A percentile compares a stretch with the other conserved stretches of the same genome.
phyloP scores from a whole-genome alignment of 768 basidiomycete genomes.

The Serendipita sp. region DNA sequence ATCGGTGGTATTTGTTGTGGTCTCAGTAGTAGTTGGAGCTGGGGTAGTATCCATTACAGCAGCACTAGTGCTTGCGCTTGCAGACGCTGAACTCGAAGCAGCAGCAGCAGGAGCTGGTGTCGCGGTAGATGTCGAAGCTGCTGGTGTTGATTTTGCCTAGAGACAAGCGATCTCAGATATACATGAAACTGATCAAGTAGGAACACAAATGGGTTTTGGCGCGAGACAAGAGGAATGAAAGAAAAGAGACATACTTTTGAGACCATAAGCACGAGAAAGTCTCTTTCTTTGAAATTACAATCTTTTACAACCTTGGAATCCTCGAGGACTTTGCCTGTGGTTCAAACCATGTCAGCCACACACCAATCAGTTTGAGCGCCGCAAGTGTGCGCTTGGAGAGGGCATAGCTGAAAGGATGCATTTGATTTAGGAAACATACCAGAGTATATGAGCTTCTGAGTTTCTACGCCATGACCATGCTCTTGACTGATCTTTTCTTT shows the following conservation, averaged over 20 bases:
- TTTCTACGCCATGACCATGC: slow-evolving; percentile 55
- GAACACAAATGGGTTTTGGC: background rate
- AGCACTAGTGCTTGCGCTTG: slow-evolving; percentile 22
- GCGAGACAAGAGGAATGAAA: background rate
- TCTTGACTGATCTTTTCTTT: slow-evolving; percentile 68
- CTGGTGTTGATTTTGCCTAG: slow-evolving; percentile 41
- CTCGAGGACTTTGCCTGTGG: slow-evolving; percentile 70
- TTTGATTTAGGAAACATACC: slow-evolving; percentile 31
- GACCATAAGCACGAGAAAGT: slow-evolving; percentile 98
- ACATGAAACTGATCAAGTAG: background rate
- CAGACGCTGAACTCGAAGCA: slow-evolving; percentile 20
- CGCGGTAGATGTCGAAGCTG: slow-evolving; percentile 11
- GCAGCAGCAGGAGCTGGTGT: slow-evolving; percentile 16
- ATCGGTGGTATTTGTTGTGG: background rate
- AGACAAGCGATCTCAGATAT: background rate
- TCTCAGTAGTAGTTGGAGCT: slow-evolving; percentile 16
- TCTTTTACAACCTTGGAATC: slow-evolving; percentile 80
- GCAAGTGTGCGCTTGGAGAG: background rate
- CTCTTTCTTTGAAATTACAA: slow-evolving; percentile 92
- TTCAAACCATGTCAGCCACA: background rate
- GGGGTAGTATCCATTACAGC: slow-evolving; percentile 23
- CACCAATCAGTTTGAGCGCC: background rate
- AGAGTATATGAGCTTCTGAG: slow-evolving; percentile 90
- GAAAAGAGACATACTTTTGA: slow-evolving; percentile 51
- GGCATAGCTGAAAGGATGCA: background rate